Base-by-base conservation (phyloP, 1,284 basidiomycete genomes). In the Neolentinus lepideus region DNA sequence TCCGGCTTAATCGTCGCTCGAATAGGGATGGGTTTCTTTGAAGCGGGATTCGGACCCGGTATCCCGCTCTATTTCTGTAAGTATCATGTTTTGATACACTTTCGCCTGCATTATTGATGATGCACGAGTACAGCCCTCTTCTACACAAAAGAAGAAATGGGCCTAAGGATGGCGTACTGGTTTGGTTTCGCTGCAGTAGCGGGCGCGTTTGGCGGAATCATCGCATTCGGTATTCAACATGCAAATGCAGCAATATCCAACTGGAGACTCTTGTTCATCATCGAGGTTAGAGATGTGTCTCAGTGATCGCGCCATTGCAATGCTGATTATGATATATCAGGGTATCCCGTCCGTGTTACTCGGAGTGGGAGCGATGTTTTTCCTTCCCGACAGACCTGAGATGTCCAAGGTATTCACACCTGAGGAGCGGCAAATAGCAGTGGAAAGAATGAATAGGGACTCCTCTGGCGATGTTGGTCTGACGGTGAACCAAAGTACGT, bases 381-480 rank as follows among this genome's bases (percentile, higher is more conserved):
- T 88, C 59, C 75, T 95, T 8, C 92, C 92, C 0, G 78, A 85
- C 53, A 76, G 91, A 31, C 92, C 92, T 0, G 90, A 94, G 65
- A 85, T 81, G 11, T 86, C 88, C 0, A 69, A 68, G 0, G 89
- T 84, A 65, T 70, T 94, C 46, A 86, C 74, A 45, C 86, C 88
- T 59, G 74, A 80, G 11, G 87, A 95, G 67, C 80, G 91, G 10
- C 78, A 78, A 51, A 71, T 94, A 31, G 88, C 88, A 2, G 62
- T 92, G 26, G 83, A 82, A 19, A 78, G 92, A 52, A 83, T 90
- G 73, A 92, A 90, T 63, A 76, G 84, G 53, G 81, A 84, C 22
- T 79, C 80, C 3, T 79, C 78, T 55, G 80, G 80, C 2, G 91
- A 94, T 62, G 67, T 78, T n/a, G 84, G 83, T 29, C 76, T 83